Base-by-base conservation (phyloP, 2,329 filamentous ascomycete species). In the Clarireedia monteithiana region DNA sequence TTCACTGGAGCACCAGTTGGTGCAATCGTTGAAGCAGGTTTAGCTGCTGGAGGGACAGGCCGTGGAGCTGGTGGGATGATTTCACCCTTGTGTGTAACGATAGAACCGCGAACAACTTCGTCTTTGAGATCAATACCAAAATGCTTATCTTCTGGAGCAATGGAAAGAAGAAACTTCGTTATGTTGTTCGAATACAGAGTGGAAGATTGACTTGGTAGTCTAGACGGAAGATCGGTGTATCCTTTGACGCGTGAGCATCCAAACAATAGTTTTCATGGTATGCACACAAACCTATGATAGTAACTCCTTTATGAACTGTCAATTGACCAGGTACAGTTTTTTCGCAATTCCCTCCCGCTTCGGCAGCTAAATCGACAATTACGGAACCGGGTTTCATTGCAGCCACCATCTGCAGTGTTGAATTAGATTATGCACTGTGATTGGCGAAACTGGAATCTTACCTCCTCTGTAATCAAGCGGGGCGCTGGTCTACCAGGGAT, bases 141-240 rank as follows among this genome's bases (percentile, higher is more conserved):
- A 39, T 85, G 80, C 60, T 89, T 90, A 2, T 90, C 84, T 58
- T 86, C 80, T 1, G 89, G 88, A 1, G 84, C 72, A 77, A 95
- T 89, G 0, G 90, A 94, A 9, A 96, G 77, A 27, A 95, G 74
- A 56, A 91, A 87, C 68, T 95, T 96, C 62, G 86, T 91, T 65
- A 95, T 91, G 68, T 96, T 96, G 78, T 95, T 96, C 2, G 89
- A 94, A 71, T 95, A 96, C 20, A 96, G 74, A 0, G 89, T 95
- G 0, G 90, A 95, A 0, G 90, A 89, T 70, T 96, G 91, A 0
- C 90, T 95, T 0, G 91, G 89, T 2, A 96, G 77, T 47, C 90
- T 82, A 34, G 90, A 95, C 0, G 91, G 90, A 27, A 95, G 77
- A 71, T 96, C 90, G 45, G 90, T 95, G 70, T 95, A 95, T 36